phyloP scores from a whole-genome alignment of 805 yeast genomes.

The Brettanomyces bruxellensis region DNA sequence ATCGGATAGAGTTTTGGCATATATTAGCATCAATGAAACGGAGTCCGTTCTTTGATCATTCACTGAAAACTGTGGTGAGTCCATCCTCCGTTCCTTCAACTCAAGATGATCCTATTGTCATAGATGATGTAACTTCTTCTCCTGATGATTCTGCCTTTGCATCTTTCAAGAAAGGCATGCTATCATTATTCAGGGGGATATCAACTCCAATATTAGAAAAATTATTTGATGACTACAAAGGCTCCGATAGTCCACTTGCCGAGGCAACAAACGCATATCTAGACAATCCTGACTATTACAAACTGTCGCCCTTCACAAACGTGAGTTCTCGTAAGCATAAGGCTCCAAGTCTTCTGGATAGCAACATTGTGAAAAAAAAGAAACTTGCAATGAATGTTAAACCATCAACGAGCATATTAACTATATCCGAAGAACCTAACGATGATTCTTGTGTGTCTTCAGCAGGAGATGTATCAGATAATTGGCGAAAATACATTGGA shows the following conservation, averaged over 20 bases:
- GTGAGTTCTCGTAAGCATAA: too few species aligned
- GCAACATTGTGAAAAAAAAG: neutral
- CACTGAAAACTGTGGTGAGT: constrained; percentile 1
- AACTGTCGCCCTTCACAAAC: too few species aligned
- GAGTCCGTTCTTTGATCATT: constrained; percentile 7
- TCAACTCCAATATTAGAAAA: constrained; percentile 20
- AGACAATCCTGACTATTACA: constrained; percentile 17
- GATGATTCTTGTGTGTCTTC: too few species aligned
- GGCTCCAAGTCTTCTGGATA: neutral
- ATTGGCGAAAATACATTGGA: constrained; percentile 40
- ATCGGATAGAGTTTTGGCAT: neutral
- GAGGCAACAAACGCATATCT: constrained; percentile 33
- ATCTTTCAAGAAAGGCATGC: neutral
- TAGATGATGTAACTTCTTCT: neutral
- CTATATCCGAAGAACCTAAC: too few species aligned
- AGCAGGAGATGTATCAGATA: neutral
- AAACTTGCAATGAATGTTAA: neutral
- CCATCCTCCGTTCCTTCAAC: neutral
- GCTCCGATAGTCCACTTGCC: constrained; percentile 20
- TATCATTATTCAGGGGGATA: constrained; percentile 19
- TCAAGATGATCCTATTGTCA: neutral
- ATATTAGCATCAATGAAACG: too few species aligned
- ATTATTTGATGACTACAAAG: constrained; percentile 22
- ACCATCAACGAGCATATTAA: too few species aligned
- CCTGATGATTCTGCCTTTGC: neutral